Evolutionary conservation across 2,329 filamentous ascomycete genomes (phyloP), one percentile per base, ranked within the genome.

Genomic region (Verticillium longisporum): DNA sequence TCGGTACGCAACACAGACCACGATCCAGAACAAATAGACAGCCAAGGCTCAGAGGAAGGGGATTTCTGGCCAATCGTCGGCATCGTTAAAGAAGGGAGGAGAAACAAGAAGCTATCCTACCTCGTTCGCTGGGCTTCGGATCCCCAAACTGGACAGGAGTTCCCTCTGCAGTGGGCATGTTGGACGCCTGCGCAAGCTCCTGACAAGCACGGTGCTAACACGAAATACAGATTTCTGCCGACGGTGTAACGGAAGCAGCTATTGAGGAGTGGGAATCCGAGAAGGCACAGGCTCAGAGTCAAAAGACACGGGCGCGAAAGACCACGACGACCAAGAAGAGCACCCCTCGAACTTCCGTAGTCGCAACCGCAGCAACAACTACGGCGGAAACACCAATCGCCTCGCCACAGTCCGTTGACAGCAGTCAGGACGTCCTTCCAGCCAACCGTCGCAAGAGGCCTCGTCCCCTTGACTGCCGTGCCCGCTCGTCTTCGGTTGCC

Each of bases 41-140:
- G 45, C n/a, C 26, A 55, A n/a, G 54, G 33, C 2, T 9, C 26
- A 33, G 54, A 33, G 14, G 54, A 55, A 45, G 66, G 69, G 60
- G 65, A 63, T 41, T 78, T 74, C 74, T 77, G 60, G 34, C 63
- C 56, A 11, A 73, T 78, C 62, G 68, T 63, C 18, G 64, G 64
- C 11, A 75, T 78, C 33, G 58, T 78, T 56, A 68, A 72, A 57
- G 74, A 78, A 66, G 70, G 68, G 61, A 38, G 58, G 11, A 58
- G 64, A 41, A 66, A 66, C 6, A 69, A 67, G 33, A 62, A 62
- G 38, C 63, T 69, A 14, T 65, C 75, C 60, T 78, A 76, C 55
- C 63, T 76, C 18, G 71, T 78, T 14, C 71, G 76, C 60, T 78
- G 76, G 75, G 73, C 73, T 59, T 68, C 72, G 62, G 66, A 74